Conservation (phyloP, 2,329 filamentous ascomycete genomes). For the Juglanconis oblonga region DNA sequence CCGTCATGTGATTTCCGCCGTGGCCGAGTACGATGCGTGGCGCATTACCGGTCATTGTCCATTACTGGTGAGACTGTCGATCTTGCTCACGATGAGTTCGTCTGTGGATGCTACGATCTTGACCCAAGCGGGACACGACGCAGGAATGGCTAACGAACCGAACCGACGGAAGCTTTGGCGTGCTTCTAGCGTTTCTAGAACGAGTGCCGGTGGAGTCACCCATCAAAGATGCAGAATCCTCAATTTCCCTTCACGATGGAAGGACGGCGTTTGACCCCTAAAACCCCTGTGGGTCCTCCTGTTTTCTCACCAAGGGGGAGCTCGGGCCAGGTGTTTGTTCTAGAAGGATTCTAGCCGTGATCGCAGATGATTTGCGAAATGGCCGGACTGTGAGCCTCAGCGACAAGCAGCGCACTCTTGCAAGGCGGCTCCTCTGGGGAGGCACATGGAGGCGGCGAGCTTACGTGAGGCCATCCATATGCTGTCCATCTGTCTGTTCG, state of each 20-base stretch:
- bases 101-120: too few species aligned
- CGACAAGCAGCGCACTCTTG: not conserved
- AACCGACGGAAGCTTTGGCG: not conserved
- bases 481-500: too few species aligned
- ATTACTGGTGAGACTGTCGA: too few species aligned
- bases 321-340: conserved; percentile 7
- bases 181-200: not conserved
- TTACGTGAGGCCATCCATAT: too few species aligned
- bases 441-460: too few species aligned
- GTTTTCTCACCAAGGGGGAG: not conserved
- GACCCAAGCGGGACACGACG: too few species aligned
- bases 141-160: not conserved
- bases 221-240: not conserved
- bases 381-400: not conserved
- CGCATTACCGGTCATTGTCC: too few species aligned
- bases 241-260: conserved; percentile 6
- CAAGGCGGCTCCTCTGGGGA: too few species aligned
- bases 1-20: not conserved
- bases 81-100: too few species aligned
- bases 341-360: not conserved
- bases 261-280: not conserved
- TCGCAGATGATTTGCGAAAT: not conserved
- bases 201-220: not conserved
- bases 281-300: too few species aligned
- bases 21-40: too few species aligned